These are phyloP conservation scores for Apiotrichum sp. DNA, from an alignment of 1,284 basidiomycete species.

Conservation along the genomic window DNA sequence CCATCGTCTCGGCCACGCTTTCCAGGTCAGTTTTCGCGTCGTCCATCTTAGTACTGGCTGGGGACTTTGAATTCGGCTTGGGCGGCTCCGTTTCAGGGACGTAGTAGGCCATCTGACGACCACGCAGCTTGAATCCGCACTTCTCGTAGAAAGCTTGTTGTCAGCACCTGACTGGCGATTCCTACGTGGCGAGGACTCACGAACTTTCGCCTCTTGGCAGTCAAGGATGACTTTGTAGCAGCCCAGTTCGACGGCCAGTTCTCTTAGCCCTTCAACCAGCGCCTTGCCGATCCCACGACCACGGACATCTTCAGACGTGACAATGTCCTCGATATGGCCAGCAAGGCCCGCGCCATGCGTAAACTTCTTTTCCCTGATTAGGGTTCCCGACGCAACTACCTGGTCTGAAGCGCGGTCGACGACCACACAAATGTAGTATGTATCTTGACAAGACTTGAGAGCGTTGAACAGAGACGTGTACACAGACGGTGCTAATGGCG, in stretches of 20 bases:
- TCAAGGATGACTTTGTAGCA: constrained; percentile 96
- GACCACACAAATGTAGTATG: constrained; percentile 83
- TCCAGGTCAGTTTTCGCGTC: neutral
- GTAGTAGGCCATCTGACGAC: constrained; percentile 34
- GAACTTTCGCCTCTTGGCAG: constrained; percentile 81
- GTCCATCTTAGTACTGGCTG: neutral
- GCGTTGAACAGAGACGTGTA: constrained; percentile 63
- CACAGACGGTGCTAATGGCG: constrained; percentile 65
- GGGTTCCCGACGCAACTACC: constrained; percentile 76
- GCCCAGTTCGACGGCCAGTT: constrained; percentile 66
- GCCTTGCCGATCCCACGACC: constrained; percentile 74
- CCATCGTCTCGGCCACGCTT: constrained; percentile 6
- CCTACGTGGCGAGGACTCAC: constrained; percentile 53
- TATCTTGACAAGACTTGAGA: constrained; percentile 48
- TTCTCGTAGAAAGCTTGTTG: constrained; percentile 86
- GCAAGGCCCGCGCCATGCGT: constrained; percentile 70
- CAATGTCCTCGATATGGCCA: constrained; percentile 97
- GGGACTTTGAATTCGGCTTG: too few species aligned
- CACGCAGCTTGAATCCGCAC: constrained; percentile 57
- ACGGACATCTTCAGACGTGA: constrained; percentile 85
- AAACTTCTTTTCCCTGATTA: constrained; percentile 92
- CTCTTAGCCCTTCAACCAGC: constrained; percentile 74
- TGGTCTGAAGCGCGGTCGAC: constrained; percentile 66
- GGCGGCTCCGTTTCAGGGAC: neutral
- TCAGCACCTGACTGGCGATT: neutral